Evolutionary conservation across 1,284 basidiomycete species (phyloP).

Genomic region (Rhodotorula sp.): DNA sequence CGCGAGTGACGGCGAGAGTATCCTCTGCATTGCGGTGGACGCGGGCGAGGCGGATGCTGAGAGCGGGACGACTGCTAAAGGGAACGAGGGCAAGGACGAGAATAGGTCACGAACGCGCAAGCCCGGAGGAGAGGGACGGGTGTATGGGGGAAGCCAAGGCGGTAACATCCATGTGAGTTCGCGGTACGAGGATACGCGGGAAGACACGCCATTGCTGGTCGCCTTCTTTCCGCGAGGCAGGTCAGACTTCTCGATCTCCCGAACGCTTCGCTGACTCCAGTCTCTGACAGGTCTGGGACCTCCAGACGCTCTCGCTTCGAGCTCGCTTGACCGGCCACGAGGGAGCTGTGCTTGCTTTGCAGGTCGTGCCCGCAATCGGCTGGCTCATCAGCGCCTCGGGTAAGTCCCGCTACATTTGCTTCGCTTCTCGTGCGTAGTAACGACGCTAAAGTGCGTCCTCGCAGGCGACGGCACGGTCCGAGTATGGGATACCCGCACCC

Average conservation of each 20-base stretch:
- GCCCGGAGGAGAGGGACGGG: conserved; percentile 43
- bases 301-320: conserved; percentile 64
- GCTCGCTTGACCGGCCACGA: conserved; percentile 79
- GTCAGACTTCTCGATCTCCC: too few relatives aligned
- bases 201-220: conserved; percentile 16
- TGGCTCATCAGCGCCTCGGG: conserved; percentile 83
- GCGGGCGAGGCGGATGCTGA: neutral
- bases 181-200: conserved; percentile 8
- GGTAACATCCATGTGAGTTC: conserved; percentile 66
- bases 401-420: neutral
- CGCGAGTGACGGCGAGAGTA: conserved; percentile 26
- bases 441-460: neutral
- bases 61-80: neutral
- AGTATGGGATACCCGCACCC: conserved; percentile 77
- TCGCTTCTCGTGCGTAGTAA: neutral
- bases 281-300: conserved; percentile 71
- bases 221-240: neutral
- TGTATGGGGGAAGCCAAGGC: conserved; percentile 81
- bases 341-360: conserved; percentile 77
- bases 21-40: conserved; percentile 30
- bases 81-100: neutral
- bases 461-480: conserved; percentile 79
- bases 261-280: neutral
- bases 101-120: neutral
- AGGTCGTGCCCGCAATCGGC: conserved; percentile 67